phyloP scores from a whole-genome alignment of 352 stramenopile genomes.

The Globisporangium mamillatum region DNA sequence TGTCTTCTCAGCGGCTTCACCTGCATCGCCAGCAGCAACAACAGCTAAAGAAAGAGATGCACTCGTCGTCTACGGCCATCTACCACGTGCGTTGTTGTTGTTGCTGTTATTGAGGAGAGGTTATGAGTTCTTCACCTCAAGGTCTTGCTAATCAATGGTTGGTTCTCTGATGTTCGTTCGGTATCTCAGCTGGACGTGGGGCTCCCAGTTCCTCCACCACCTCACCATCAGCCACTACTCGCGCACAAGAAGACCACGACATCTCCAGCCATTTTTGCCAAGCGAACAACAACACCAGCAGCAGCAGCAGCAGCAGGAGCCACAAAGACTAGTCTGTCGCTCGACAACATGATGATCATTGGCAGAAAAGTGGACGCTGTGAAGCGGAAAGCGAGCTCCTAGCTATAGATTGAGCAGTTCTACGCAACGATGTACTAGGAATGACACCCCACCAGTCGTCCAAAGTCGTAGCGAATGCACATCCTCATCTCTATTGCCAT shows the following conservation, averaged over 20 bases:
- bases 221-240: neutral
- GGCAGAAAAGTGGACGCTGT: slow-evolving; percentile 6
- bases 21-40: slow-evolving; percentile 15
- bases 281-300: neutral
- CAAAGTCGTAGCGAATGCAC: too few relatives aligned
- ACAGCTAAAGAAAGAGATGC: neutral
- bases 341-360: slow-evolving; percentile 15
- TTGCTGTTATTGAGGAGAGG: neutral
- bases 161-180: neutral
- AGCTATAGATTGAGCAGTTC: neutral
- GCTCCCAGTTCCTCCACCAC: neutral
- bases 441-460: slow-evolving; percentile 2
- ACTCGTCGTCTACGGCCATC: neutral
- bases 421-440: neutral
- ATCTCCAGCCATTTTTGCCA: neutral
- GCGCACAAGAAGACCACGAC: neutral
- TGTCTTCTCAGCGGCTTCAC: slow-evolving; percentile 9
- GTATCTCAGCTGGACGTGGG: neutral
- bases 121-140: neutral
- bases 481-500: too few relatives aligned
- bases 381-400: neutral
- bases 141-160: neutral
- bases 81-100: neutral
- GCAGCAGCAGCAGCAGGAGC: too few relatives aligned
- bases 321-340: neutral